phyloP scores from a whole-genome alignment of 352 stramenopile genomes.

The Phytophthora syringae region DNA sequence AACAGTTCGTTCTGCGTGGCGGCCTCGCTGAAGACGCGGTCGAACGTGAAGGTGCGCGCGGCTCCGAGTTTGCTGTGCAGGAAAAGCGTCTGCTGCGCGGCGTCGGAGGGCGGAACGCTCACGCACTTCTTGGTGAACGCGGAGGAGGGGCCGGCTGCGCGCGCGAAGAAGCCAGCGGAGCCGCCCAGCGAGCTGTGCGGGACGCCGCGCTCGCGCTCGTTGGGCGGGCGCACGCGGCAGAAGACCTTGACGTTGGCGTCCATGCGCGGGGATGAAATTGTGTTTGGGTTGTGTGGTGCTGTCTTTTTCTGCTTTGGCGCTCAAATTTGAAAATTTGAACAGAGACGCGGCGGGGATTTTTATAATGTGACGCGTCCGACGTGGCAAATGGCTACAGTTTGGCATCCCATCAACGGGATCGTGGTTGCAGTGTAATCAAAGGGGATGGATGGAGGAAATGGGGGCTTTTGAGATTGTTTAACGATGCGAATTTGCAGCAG shows the following conservation, averaged over 20 bases:
- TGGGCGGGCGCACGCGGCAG: conserved; percentile 85
- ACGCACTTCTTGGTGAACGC: conserved; percentile 71
- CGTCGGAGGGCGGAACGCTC: conserved; percentile 48
- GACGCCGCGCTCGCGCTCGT: conserved; percentile 68
- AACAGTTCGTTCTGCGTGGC: conserved; percentile 94
- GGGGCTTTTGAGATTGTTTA: conserved; percentile 12
- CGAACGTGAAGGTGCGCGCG: conserved; percentile 89
- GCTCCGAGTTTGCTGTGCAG: conserved; percentile 58
- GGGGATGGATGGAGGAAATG: conserved; percentile 17
- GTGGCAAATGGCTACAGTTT: conserved; percentile 4
- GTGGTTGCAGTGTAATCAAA: conserved; percentile 21
- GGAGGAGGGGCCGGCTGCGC: conserved; percentile 22
- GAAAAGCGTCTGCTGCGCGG: conserved; percentile 53
- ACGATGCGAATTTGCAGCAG: conserved; percentile 36
- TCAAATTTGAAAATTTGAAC: conserved; percentile 16
- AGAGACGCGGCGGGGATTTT: not conserved
- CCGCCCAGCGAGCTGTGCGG: conserved; percentile 1
- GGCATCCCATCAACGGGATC: conserved; percentile 29
- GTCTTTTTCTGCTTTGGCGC: not conserved
- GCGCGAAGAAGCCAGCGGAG: conserved; percentile 26
- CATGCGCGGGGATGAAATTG: conserved; percentile 10
- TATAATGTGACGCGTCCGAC: not conserved
- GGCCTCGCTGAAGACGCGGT: conserved; percentile 90
- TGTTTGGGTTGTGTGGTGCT: not conserved
- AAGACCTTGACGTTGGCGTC: conserved; percentile 88